Percentiles rank a stretch among this genome's conserved stretches.
Evolutionary conservation across 768 basidiomycete species (phyloP).

Genomic region (Piloderma croceum): DNA sequence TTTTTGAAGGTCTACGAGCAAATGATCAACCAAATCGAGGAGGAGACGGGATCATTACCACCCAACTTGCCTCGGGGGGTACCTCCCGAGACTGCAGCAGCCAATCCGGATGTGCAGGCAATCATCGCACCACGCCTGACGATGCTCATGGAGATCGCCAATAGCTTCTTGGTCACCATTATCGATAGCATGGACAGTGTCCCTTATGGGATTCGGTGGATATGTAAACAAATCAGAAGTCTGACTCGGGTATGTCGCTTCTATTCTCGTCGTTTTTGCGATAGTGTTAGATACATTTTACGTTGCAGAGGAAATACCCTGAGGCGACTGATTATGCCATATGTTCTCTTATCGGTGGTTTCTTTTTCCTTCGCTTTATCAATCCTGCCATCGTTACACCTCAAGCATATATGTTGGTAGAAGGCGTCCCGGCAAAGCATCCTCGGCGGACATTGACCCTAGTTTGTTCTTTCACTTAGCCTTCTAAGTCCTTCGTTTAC

Average conservation of each 20-base stretch:
- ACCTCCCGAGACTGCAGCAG: constrained; percentile 88
- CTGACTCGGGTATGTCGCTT: constrained; percentile 71
- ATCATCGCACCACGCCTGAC: constrained; percentile 96
- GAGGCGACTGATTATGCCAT: constrained; percentile 98
- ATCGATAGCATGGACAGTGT: constrained; percentile 98
- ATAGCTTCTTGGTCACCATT: constrained; percentile 94
- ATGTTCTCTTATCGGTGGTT: constrained; percentile 96
- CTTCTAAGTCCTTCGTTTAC: constrained; percentile 1
- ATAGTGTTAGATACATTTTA: neutral
- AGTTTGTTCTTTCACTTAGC: constrained; percentile 40
- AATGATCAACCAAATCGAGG: constrained; percentile 98
- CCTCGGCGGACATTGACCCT: constrained; percentile 93
- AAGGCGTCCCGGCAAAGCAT: constrained; percentile 96
- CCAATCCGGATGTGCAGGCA: constrained; percentile 93
- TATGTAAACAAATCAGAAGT: constrained; percentile 98
- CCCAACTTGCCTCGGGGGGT: constrained; percentile 90
- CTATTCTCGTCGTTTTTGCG: neutral
- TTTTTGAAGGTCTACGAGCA: constrained; percentile 87
- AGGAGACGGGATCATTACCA: constrained; percentile 90
- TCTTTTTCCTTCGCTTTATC: constrained; percentile 99
- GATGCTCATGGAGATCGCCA: constrained; percentile 99
- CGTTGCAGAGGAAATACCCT: constrained; percentile 87
- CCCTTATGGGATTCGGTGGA: constrained; percentile 99
- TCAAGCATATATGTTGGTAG: constrained; percentile 99
- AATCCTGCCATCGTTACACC: constrained; percentile 99